These are phyloP conservation scores for Pseudogymnoascus sp. DNA, from an alignment of 2,329 filamentous ascomycete species.

Conservation along the genomic window DNA sequence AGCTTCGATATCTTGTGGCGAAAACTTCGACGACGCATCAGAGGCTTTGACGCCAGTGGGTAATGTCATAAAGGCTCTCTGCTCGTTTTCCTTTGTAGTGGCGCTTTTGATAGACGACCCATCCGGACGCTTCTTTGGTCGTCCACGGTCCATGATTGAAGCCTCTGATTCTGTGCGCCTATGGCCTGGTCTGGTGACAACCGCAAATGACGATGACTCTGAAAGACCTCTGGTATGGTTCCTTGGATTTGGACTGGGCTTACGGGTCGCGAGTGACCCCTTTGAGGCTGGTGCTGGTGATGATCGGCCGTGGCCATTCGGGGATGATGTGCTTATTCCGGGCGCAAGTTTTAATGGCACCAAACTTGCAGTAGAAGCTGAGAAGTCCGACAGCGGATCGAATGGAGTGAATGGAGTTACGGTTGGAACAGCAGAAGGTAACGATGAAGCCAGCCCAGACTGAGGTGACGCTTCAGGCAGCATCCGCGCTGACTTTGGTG, in stretches of 20 bases:
- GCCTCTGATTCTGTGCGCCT: constrained; percentile 48
- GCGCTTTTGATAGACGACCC: constrained; percentile 29
- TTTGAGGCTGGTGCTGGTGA: constrained; percentile 21
- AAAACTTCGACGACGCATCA: constrained; percentile 44
- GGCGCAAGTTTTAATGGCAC: neutral
- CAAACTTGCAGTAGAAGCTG: neutral
- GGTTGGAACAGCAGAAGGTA: constrained; percentile 5
- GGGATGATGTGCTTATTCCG: neutral
- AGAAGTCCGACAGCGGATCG: constrained; percentile 34
- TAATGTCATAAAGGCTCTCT: constrained; percentile 50
- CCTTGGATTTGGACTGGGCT: constrained; percentile 4
- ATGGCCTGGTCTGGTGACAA: constrained; percentile 31
- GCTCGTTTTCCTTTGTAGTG: constrained; percentile 37
- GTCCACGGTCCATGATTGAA: constrained; percentile 51
- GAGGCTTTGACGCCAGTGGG: constrained; percentile 47
- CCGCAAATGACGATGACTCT: neutral
- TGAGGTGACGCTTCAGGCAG: constrained; percentile 38
- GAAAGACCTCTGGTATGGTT: constrained; percentile 1
- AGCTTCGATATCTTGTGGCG: constrained; percentile 39
- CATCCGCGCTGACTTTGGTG: constrained; percentile 34
- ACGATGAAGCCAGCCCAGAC: constrained; percentile 24
- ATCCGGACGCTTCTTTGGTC: constrained; percentile 47
- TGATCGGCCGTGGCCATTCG: constrained; percentile 17
- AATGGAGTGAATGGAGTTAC: constrained; percentile 32
- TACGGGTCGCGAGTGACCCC: neutral